Percentiles rank a stretch among this genome's conserved stretches.
phyloP scores from a whole-genome alignment of 192 early-diverging fungal species.

The Diversispora epigaea region DNA sequence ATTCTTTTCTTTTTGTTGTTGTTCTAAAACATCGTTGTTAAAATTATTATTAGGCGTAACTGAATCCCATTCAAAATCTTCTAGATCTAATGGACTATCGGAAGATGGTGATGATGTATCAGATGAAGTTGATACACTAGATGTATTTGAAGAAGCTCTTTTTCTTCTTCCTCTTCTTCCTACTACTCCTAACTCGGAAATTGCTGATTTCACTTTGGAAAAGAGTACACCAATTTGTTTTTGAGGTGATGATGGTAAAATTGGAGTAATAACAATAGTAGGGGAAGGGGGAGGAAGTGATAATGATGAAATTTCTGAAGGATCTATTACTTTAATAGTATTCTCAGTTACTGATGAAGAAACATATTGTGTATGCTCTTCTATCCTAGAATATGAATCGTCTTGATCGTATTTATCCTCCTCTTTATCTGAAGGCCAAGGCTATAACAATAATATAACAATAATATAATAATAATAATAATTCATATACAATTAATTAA shows the following conservation, averaged over 20 bases:
- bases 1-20: not conserved
- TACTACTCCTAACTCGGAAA: not conserved
- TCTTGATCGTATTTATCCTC: too few relatives aligned
- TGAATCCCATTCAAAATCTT: not conserved
- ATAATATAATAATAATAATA: too few relatives aligned
- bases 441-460: too few relatives aligned
- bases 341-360: too few relatives aligned
- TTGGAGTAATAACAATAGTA: not conserved
- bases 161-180: not conserved
- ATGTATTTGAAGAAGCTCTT: too few relatives aligned
- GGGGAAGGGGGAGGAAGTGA: not conserved
- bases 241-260: not conserved
- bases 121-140: too few relatives aligned
- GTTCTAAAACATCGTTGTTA: not conserved
- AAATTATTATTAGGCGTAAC: not conserved
- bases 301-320: too few relatives aligned
- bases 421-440: too few relatives aligned
- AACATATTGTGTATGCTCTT: too few relatives aligned
- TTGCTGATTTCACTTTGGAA: slow-evolving; percentile 19
- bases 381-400: too few relatives aligned
- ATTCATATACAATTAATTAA: too few relatives aligned
- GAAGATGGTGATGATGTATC: not conserved
- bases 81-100: not conserved
- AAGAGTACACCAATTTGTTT: slow-evolving; percentile 8
- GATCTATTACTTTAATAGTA: too few relatives aligned